These are phyloP conservation scores for Ceratocystis smalleyi DNA, from an alignment of 2,329 filamentous ascomycete species.

Conservation along the genomic window DNA sequence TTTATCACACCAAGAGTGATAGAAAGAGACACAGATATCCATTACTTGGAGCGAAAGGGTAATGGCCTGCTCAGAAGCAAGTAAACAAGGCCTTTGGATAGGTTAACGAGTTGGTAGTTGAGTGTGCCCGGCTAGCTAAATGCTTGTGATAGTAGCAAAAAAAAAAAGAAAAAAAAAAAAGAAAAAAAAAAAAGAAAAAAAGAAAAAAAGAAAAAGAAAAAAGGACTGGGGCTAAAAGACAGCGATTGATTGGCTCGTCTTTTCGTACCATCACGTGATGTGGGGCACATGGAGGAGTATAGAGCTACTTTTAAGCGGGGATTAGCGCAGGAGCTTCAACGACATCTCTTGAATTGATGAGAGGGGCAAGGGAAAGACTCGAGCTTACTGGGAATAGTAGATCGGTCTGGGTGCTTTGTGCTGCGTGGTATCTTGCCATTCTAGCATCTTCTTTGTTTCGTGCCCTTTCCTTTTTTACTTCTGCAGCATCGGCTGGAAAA, in stretches of 20 bases:
- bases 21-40: neutral
- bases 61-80: neutral
- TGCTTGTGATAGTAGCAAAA: neutral
- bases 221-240: neutral
- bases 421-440: neutral
- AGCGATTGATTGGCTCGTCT: neutral
- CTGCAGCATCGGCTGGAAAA: conserved; percentile 11
- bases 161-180: conserved; percentile 4
- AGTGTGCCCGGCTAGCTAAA: neutral
- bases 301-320: neutral
- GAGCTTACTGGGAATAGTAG: neutral
- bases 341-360: neutral
- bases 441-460: neutral
- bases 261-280: conserved; percentile 16
- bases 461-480: neutral
- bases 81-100: neutral
- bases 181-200: conserved; percentile 4
- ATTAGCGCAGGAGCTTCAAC: neutral
- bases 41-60: neutral
- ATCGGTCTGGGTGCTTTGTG: neutral
- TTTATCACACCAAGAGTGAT: conserved; percentile 4
- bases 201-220: conserved; percentile 2
- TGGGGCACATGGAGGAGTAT: conserved; percentile 1
- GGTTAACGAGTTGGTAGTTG: neutral
- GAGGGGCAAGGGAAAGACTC: neutral